Conservation (phyloP, 176 grass and related monocot species). For the Musa beccarii region DNA sequence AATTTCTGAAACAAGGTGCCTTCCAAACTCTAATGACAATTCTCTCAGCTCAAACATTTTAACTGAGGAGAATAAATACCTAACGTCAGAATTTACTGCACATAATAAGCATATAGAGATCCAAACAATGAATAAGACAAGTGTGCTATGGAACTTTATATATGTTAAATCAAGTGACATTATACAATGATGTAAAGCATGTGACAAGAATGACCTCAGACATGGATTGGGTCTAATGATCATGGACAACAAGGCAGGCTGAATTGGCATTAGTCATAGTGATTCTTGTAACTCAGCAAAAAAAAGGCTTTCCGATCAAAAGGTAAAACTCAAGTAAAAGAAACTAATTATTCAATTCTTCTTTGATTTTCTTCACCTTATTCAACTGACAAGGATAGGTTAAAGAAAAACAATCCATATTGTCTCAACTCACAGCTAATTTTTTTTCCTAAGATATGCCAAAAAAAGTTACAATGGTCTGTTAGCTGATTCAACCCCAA, state of each 20-base stretch:
- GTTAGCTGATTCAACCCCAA: too few species aligned
- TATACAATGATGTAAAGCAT: background rate
- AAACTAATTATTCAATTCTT: background rate
- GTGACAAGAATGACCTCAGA: background rate
- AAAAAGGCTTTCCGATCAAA: background rate
- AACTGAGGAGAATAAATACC: slow-evolving; percentile 86
- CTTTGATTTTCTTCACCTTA: background rate
- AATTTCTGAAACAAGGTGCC: slow-evolving; percentile 83
- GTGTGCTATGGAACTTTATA: too few species aligned
- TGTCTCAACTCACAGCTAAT: too few species aligned
- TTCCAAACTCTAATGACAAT: slow-evolving; percentile 83
- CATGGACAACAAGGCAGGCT: background rate
- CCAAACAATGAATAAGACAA: background rate
- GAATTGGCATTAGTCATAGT: background rate
- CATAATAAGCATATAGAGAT: background rate
- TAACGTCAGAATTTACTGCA: slow-evolving; percentile 22
- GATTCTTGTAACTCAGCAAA: background rate
- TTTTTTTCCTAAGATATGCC: too few species aligned
- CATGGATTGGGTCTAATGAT: background rate
- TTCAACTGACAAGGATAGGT: background rate
- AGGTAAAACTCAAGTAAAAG: background rate
- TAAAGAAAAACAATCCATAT: too few species aligned
- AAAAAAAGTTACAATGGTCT: too few species aligned
- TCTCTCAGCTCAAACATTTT: slow-evolving; percentile 84
- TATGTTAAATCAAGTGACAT: background rate